Conservation (phyloP, 1,284 basidiomycete species). For the Volvariella surrecta region DNA sequence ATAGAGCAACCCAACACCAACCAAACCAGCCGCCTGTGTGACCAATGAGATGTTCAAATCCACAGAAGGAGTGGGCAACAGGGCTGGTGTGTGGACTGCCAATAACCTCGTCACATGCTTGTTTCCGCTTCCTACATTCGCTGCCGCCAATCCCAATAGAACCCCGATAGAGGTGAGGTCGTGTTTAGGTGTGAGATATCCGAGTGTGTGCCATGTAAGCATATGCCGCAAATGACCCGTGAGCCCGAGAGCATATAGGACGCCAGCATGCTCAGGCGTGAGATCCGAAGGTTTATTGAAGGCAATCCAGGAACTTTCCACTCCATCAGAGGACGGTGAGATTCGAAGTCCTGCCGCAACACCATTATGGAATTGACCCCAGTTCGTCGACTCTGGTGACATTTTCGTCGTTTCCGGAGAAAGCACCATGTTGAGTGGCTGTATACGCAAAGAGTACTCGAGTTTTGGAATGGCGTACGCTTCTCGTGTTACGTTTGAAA, state of each 20-base stretch:
- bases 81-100: conserved; percentile 87
- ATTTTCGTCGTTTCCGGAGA: conserved; percentile 61
- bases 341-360: conserved; percentile 87
- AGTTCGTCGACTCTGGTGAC: conserved; percentile 63
- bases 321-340: conserved; percentile 63
- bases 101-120: conserved; percentile 85
- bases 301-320: conserved; percentile 90
- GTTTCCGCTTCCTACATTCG: conserved; percentile 86
- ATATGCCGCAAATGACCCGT: conserved; percentile 86
- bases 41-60: conserved; percentile 87
- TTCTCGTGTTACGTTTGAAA: conserved; percentile 63
- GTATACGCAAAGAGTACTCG: conserved; percentile 69
- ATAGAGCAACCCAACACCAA: conserved; percentile 87
- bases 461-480: conserved; percentile 75
- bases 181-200: conserved; percentile 92
- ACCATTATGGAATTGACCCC: conserved; percentile 98
- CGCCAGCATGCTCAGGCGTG: conserved; percentile 90
- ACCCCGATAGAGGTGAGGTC: conserved; percentile 92
- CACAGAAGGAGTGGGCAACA: conserved; percentile 81
- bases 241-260: conserved; percentile 88
- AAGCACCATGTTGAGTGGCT: conserved; percentile 58
- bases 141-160: conserved; percentile 85
- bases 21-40: conserved; percentile 85
- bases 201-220: conserved; percentile 84
- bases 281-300: conserved; percentile 86